Evolutionary conservation across 257 asterid species (phyloP).

Genomic region (Solanum pinnatisectum): DNA sequence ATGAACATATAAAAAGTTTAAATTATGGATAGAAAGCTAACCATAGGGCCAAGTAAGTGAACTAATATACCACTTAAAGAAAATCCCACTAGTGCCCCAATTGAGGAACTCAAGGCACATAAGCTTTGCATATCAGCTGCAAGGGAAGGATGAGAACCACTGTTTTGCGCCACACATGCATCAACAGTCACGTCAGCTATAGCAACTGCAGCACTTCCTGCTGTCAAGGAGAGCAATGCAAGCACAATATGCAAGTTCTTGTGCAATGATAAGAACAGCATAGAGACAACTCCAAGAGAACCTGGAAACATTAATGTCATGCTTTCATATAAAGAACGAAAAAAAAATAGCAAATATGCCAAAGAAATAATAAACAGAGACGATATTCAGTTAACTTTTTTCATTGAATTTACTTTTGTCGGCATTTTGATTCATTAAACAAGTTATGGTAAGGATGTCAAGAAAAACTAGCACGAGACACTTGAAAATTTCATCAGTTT

Average conservation of each 20-base stretch:
- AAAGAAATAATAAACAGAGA: neutral
- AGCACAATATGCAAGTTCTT: slow-evolving; percentile 55
- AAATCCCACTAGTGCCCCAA: slow-evolving; percentile 78
- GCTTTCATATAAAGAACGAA: neutral
- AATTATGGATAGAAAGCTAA: slow-evolving; percentile 18
- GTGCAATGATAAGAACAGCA: slow-evolving; percentile 72
- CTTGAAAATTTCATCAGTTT: neutral
- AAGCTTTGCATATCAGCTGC: slow-evolving; percentile 97
- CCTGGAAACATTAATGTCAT: slow-evolving; percentile 31
- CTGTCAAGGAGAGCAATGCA: slow-evolving; percentile 65
- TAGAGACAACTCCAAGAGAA: slow-evolving; percentile 56
- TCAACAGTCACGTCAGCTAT: slow-evolving; percentile 96
- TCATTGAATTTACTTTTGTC: neutral
- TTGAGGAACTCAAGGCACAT: slow-evolving; percentile 78
- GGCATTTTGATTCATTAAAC: neutral
- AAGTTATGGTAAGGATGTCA: neutral
- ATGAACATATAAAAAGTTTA: neutral
- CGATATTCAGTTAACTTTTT: neutral
- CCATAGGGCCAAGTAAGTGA: slow-evolving; percentile 83
- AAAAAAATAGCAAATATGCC: neutral
- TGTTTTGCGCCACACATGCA: slow-evolving; percentile 91
- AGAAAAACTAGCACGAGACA: neutral
- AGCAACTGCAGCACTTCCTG: slow-evolving; percentile 93
- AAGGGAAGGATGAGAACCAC: slow-evolving; percentile 62
- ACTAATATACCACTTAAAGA: slow-evolving; percentile 78